Evolutionary conservation across 2,329 filamentous ascomycete genomes (phyloP).

Genomic region (Metarhizium humberi): DNA sequence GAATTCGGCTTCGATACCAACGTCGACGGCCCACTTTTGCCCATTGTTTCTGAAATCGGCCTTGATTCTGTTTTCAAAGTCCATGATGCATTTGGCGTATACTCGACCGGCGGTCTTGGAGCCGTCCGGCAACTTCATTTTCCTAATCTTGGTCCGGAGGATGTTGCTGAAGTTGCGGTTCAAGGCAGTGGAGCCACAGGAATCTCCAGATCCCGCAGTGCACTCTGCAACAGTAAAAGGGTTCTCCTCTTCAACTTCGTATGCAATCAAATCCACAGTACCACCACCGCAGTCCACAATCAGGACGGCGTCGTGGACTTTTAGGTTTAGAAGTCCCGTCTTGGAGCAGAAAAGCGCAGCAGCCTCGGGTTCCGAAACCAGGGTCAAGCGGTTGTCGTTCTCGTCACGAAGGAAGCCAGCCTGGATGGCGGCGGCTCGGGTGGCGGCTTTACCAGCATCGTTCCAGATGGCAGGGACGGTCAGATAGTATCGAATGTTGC

Average conservation of each 20-base stretch:
- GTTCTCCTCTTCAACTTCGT: slow-evolving; percentile 95
- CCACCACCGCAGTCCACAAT: slow-evolving; percentile 98
- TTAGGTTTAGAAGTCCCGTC: slow-evolving; percentile 88
- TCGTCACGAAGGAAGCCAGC: slow-evolving; percentile 94
- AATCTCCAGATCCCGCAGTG: slow-evolving; percentile 93
- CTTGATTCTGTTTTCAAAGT: slow-evolving; percentile 99
- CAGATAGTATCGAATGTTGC: slow-evolving; percentile 94
- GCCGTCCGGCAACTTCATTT: slow-evolving; percentile 97
- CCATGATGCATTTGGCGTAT: slow-evolving; percentile 99
- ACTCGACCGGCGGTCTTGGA: slow-evolving; percentile 97
- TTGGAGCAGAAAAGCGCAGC: slow-evolving; percentile 97
- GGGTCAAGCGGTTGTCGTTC: slow-evolving; percentile 90
- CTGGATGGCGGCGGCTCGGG: slow-evolving; percentile 89
- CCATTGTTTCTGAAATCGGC: slow-evolving; percentile 98
- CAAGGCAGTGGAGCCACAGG: slow-evolving; percentile 93
- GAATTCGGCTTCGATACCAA: slow-evolving; percentile 96
- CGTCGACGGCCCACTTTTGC: slow-evolving; percentile 98
- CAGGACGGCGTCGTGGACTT: slow-evolving; percentile 95
- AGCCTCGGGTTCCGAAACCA: slow-evolving; percentile 94
- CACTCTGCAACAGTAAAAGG: slow-evolving; percentile 96
- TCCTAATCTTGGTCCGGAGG: slow-evolving; percentile 90
- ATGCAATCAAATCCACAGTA: slow-evolving; percentile 97
- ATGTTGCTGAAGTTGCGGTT: slow-evolving; percentile 99
- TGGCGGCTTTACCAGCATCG: slow-evolving; percentile 94
- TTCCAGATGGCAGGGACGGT: slow-evolving; percentile 99